Evolutionary conservation across 2,329 filamentous ascomycete species (phyloP).

Genomic region (Aspergillus awamori): DNA sequence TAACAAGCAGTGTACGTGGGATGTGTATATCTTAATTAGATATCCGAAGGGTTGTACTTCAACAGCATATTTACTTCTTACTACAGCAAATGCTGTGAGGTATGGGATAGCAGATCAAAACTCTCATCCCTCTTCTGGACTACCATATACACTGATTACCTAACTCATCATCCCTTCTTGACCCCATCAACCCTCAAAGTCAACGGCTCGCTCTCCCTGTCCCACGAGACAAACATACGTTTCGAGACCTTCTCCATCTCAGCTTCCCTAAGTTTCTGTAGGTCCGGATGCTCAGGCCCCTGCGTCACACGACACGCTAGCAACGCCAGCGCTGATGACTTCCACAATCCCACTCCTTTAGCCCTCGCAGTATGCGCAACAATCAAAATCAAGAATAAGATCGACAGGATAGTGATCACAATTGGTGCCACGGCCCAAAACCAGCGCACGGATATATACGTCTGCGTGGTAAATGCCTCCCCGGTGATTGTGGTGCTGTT

Average conservation of each 20-base stretch:
- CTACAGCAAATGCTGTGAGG: too few relatives aligned
- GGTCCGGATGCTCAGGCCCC: background rate
- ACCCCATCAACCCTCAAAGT: background rate
- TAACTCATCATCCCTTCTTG: too few relatives aligned
- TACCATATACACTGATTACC: too few relatives aligned
- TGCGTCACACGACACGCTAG: constrained; percentile 11
- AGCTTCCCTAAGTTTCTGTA: background rate
- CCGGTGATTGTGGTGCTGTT: constrained; percentile 15
- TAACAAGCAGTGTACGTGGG: too few relatives aligned
- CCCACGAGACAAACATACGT: background rate
- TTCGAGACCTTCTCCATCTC: background rate
- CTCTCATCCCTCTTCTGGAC: too few relatives aligned
- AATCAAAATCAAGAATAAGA: constrained; percentile 20
- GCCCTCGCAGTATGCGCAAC: constrained; percentile 19
- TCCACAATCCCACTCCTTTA: constrained; percentile 21
- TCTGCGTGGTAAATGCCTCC: constrained; percentile 11
- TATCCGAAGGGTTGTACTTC: too few relatives aligned
- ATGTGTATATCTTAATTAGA: too few relatives aligned
- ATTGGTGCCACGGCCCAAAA: constrained; percentile 19
- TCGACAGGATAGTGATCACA: constrained; percentile 12
- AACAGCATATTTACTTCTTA: too few relatives aligned
- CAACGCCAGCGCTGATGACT: constrained; percentile 23
- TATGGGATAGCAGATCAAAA: too few relatives aligned
- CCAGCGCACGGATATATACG: constrained; percentile 22
- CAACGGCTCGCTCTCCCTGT: background rate